Evolutionary conservation across 305 asterid genomes (phyloP).

Genomic region (Ajuga reptans): DNA sequence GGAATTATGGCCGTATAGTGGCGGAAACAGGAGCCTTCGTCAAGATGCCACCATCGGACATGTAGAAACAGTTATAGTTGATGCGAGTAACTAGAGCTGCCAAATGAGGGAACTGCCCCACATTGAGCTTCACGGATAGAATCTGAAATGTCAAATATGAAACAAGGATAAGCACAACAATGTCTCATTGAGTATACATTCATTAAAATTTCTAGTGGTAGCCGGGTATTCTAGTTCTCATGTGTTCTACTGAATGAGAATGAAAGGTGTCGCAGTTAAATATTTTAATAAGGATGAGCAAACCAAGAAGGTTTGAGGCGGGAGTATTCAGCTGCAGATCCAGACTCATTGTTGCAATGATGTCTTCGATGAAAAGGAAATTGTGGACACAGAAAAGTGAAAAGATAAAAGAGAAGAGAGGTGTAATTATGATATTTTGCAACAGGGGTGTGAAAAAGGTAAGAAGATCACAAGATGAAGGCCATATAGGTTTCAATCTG

Average conservation of each 20-base stretch:
- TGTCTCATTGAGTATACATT: neutral
- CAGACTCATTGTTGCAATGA: too few relatives aligned
- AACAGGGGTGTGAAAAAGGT: neutral
- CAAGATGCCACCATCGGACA: conserved; percentile 75
- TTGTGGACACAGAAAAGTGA: neutral
- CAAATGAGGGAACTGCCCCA: conserved; percentile 93
- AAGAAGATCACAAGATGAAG: neutral
- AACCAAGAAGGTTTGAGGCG: too few relatives aligned
- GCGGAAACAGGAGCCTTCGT: conserved; percentile 45
- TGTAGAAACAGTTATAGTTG: conserved; percentile 78
- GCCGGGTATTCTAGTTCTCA: neutral
- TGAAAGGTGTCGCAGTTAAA: neutral
- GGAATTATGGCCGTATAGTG: conserved; percentile 23
- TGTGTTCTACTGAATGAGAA: neutral
- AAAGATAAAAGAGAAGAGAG: neutral
- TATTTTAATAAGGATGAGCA: neutral
- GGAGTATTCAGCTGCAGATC: too few relatives aligned
- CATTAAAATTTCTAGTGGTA: neutral
- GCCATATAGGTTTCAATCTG: too few relatives aligned
- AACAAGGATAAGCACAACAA: conserved; percentile 1
- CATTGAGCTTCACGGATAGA: conserved; percentile 88
- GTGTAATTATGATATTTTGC: neutral
- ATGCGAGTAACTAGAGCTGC: conserved; percentile 90
- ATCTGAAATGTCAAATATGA: conserved; percentile 45
- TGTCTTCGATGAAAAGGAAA: neutral